Conservation (phyloP, 345 rosid genomes). For the Salix caprea region DNA sequence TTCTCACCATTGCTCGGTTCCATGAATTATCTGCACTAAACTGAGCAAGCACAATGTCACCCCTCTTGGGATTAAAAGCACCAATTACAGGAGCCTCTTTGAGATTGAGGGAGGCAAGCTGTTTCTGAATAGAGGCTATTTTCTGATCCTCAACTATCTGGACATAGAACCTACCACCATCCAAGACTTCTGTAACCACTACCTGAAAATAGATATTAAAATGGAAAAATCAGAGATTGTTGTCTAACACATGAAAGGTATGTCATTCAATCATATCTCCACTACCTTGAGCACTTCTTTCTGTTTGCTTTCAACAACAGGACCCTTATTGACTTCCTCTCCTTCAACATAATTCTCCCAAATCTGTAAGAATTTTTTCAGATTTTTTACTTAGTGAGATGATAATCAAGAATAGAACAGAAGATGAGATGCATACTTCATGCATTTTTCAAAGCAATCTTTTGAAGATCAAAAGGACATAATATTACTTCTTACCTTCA, state of each 20-base stretch:
- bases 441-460: background rate
- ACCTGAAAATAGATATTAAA: conserved; percentile 48
- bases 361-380: conserved; percentile 41
- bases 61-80: conserved; percentile 83
- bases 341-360: conserved; percentile 99
- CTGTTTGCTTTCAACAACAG: conserved; percentile 66
- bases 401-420: background rate
- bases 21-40: conserved; percentile 93
- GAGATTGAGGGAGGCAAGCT: conserved; percentile 66
- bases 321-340: conserved; percentile 68
- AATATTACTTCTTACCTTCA: conserved; percentile 52
- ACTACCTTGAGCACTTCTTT: conserved; percentile 84
- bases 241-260: background rate
- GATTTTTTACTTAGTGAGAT: background rate
- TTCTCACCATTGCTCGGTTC: conserved; percentile 92
- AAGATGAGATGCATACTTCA: background rate
- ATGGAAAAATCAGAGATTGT: conserved; percentile 5
- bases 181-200: conserved; percentile 82
- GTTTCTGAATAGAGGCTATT: conserved; percentile 72
- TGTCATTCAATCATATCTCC: background rate
- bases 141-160: conserved; percentile 79
- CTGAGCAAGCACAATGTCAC: conserved; percentile 90
- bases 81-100: conserved; percentile 79
- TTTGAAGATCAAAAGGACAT: background rate
- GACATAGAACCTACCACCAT: conserved; percentile 85